phyloP scores from a whole-genome alignment of 495 filamentous ascomycete genomes.

The Tetracladium setigerum region DNA sequence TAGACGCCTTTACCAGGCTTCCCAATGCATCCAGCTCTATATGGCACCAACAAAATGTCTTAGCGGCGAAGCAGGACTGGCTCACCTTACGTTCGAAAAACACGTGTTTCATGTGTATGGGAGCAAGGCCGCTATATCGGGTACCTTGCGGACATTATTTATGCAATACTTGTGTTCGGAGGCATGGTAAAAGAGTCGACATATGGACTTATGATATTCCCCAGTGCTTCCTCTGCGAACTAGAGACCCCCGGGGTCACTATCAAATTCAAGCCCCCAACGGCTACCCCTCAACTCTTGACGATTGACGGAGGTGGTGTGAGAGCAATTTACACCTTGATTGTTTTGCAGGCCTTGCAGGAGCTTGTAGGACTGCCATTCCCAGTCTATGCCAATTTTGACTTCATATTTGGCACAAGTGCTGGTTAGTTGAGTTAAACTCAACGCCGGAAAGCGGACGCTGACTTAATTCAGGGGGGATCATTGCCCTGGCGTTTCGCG shows the following conservation, averaged over 20 bases:
- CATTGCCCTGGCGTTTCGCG: constrained; percentile 23
- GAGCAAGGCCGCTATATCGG: constrained; percentile 21
- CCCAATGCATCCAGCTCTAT: neutral
- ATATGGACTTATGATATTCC: neutral
- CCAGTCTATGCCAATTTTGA: constrained; percentile 26
- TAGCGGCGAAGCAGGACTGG: neutral
- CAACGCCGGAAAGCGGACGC: neutral
- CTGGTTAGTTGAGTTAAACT: constrained; percentile 18
- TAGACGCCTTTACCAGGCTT: neutral
- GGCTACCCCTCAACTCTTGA: constrained; percentile 26
- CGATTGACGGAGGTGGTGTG: constrained; percentile 29
- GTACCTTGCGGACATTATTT: constrained; percentile 25
- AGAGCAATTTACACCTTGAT: constrained; percentile 29
- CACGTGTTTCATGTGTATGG: constrained; percentile 25
- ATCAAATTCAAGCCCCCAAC: constrained; percentile 27
- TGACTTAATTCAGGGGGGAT: constrained; percentile 24
- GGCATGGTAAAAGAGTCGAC: constrained; percentile 14
- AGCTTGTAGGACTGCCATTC: constrained; percentile 17
- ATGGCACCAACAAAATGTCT: neutral
- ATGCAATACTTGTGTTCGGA: constrained; percentile 24
- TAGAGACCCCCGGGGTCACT: constrained; percentile 4
- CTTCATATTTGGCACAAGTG: constrained; percentile 28
- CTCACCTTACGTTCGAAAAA: constrained; percentile 1
- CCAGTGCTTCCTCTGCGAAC: neutral
- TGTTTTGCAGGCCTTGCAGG: constrained; percentile 26